A percentile compares a stretch with the other conserved stretches of the same genome.
phyloP scores from a whole-genome alignment of 2,329 filamentous ascomycete species.

The Fusarium verrucosum region DNA sequence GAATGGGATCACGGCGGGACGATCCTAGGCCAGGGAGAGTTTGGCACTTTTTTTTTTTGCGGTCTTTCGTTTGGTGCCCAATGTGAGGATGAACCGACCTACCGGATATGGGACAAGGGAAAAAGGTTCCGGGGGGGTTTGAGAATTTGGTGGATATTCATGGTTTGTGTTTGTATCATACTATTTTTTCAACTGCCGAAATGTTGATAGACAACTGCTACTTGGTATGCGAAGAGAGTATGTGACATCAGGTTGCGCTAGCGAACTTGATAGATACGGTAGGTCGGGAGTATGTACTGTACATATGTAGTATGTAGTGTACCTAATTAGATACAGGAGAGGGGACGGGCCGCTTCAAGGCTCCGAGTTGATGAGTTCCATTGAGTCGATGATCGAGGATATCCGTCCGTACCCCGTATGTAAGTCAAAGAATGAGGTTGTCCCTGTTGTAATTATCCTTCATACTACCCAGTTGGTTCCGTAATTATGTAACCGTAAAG shows the following conservation, averaged over 20 bases:
- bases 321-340: no score
- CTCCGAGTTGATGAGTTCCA: no score
- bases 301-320: no score
- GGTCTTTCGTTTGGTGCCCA: conserved; percentile 32
- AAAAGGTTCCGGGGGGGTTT: conserved; percentile 21
- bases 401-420: not conserved
- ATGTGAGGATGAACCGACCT: conserved; percentile 28
- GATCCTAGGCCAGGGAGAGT: conserved; percentile 6
- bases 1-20: conserved; percentile 29
- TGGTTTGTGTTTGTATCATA: not conserved
- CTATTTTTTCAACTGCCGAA: conserved; percentile 19
- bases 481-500: not conserved
- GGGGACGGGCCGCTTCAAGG: conserved; percentile 28
- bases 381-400: not conserved
- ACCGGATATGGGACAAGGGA: conserved; percentile 18
- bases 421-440: not conserved
- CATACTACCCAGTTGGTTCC: not conserved
- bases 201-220: conserved; percentile 19
- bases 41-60: no score
- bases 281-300: no score
- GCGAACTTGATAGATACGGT: not conserved
- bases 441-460: not conserved
- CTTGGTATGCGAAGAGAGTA: conserved; percentile 9
- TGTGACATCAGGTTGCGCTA: not conserved
- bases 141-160: not conserved